Evolutionary conservation across 305 asterid genomes (phyloP), one percentile per base, ranked within the genome.

Genomic region (Fraxinus nigra): DNA sequence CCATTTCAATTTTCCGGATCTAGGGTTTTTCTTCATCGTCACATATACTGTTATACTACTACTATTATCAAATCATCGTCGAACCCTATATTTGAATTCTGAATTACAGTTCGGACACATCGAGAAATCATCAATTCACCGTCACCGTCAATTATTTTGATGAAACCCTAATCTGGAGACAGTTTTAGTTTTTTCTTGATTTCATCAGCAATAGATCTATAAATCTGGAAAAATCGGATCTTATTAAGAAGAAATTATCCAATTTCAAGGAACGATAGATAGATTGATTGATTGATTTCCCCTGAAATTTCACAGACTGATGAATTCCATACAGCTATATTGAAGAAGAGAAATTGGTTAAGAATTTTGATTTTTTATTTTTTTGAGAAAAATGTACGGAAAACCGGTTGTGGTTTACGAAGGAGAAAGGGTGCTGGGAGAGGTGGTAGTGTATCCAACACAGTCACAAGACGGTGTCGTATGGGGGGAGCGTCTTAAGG

Each of bases 381-480:
- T 3, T 63, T 24, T 14, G 9, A 7, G 32, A 67, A 84, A 79
- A 84, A 91, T 91, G 94, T 81, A 59, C 84, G 85, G 87, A 81
- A 88, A 83, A 85, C 79, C 85, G 89, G 91, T 88, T 85, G 48
- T 80, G 82, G 84, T 97, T 81, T 91, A 86, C 79, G 97, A 94
- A 82, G 97, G 95, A 79, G 96, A 89, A 40, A 89, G 91, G 87
- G 80, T 89, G 78, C 86, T 97, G 81, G 99, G 99, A 14, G 98
- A 95, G 85, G 94, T 89, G 76, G 98, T 91, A 80, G 77, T 94
- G 89, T 90, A 88, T 78, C 88, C 82, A 70, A 70, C 43, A 32
- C 40, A 70, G 75, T 70, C 75, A 28, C 90, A 85, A 77, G 87
- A 89, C 86, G 97, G 92, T 69, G 89, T 82, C 85, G 91, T 86